Evolutionary conservation across 2,329 filamentous ascomycete genomes (phyloP).

Genomic region (Plenodomus lindquistii): DNA sequence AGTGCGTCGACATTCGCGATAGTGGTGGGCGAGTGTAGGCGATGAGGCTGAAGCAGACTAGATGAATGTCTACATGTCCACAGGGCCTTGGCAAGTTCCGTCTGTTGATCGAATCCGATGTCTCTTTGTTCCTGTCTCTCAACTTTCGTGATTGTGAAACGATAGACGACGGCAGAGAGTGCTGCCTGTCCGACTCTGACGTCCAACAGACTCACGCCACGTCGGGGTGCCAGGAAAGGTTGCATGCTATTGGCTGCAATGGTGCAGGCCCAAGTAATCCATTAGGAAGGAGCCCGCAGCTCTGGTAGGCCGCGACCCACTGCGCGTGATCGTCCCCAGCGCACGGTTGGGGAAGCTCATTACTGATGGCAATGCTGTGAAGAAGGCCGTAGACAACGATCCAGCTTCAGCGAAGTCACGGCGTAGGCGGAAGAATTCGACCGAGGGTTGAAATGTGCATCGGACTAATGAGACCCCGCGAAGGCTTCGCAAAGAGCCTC

Average conservation of each 20-base stretch:
- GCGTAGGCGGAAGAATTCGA: not conserved
- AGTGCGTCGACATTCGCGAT: not conserved
- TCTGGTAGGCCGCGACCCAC: constrained; percentile 6
- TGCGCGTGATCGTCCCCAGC: constrained; percentile 5
- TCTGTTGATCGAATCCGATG: not conserved
- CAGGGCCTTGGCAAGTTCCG: not conserved
- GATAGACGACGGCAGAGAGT: too few relatives aligned
- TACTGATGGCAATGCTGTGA: not conserved
- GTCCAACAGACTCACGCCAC: not conserved
- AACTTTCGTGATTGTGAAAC: not conserved
- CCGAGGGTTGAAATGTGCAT: not conserved
- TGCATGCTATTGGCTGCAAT: not conserved
- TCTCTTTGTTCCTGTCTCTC: not conserved
- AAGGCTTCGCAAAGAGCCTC: not conserved
- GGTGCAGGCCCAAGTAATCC: not conserved
- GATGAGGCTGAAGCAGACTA: constrained; percentile 8
- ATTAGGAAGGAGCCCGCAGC: constrained; percentile 1
- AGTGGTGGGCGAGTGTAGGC: not conserved
- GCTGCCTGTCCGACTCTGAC: too few relatives aligned
- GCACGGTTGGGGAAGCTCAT: constrained; percentile 1
- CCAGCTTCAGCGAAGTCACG: not conserved
- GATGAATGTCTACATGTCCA: not conserved
- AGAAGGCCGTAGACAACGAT: too few relatives aligned
- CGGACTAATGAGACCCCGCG: not conserved
- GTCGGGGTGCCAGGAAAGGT: not conserved